These are phyloP conservation scores for Malassezia arunalokei DNA, from an alignment of 1,284 basidiomycete genomes.

Conservation along the genomic window DNA sequence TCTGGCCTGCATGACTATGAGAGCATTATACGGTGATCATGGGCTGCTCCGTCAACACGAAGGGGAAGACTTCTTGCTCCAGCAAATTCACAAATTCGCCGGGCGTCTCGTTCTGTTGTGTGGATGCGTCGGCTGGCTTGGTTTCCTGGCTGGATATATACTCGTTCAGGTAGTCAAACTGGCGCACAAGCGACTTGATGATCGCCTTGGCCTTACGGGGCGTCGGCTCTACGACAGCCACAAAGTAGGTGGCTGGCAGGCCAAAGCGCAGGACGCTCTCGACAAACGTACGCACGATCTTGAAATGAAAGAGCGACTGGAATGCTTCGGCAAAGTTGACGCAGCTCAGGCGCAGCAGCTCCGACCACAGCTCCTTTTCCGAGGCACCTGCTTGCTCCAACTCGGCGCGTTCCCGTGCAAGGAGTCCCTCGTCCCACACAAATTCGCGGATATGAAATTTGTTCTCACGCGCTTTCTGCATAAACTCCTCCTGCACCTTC, in stretches of 20 bases:
- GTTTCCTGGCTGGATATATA: constrained; percentile 19
- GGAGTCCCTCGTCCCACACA: constrained; percentile 70
- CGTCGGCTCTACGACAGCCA: constrained; percentile 68
- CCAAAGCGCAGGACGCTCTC: constrained; percentile 94
- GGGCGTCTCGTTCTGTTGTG: constrained; percentile 24
- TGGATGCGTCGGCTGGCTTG: constrained; percentile 5
- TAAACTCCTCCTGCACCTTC: constrained; percentile 78
- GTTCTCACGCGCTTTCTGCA: constrained; percentile 86
- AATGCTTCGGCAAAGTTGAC: constrained; percentile 96
- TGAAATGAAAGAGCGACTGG: constrained; percentile 84
- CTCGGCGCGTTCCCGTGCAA: constrained; percentile 72
- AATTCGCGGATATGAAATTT: constrained; percentile 96
- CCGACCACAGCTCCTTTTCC: constrained; percentile 97
- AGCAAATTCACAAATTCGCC: constrained; percentile 40
- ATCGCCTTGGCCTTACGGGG: constrained; percentile 65
- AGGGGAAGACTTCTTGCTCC: constrained; percentile 40
- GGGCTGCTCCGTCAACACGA: constrained; percentile 36
- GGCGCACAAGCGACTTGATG: constrained; percentile 59
- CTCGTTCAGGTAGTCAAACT: constrained; percentile 68
- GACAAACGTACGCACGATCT: constrained; percentile 77
- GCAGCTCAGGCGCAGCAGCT: constrained; percentile 77
- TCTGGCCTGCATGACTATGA: constrained; percentile 20
- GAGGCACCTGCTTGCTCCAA: constrained; percentile 66
- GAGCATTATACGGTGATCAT: constrained; percentile 10
- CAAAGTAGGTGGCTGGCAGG: constrained; percentile 79